Percentiles rank a stretch among this genome's conserved stretches.
phyloP scores from a whole-genome alignment of 164 flowering plant species.

The Aristolochia fimbriata region DNA sequence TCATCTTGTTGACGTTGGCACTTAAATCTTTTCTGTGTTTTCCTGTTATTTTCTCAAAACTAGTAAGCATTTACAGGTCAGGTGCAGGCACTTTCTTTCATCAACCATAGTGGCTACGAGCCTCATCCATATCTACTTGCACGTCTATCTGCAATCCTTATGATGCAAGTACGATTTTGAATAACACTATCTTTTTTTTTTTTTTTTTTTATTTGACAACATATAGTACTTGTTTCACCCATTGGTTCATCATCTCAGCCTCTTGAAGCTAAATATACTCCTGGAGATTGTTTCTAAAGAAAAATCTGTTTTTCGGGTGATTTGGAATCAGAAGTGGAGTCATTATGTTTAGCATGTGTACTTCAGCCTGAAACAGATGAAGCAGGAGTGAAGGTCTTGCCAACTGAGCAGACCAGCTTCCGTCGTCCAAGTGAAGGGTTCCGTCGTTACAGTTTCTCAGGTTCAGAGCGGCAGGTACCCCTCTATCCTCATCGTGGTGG shows the following conservation, averaged over 20 bases:
- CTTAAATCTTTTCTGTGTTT: background rate
- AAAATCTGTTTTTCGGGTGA: constrained; percentile 6
- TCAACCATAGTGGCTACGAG: constrained; percentile 70
- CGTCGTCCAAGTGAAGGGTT: constrained; percentile 39
- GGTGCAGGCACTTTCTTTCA: constrained; percentile 39
- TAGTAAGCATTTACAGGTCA: constrained; percentile 37
- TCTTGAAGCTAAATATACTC: too few relatives aligned
- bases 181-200: too few relatives aligned
- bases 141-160: too few relatives aligned
- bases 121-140: constrained; percentile 69
- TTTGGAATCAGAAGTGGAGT: constrained; percentile 69
- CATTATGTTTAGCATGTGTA: constrained; percentile 67
- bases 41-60: background rate
- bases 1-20: background rate
- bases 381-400: too few relatives aligned
- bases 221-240: too few relatives aligned
- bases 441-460: constrained; percentile 29
- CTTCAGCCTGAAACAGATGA: constrained; percentile 46
- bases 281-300: background rate
- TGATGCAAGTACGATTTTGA: too few relatives aligned
- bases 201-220: too few relatives aligned
- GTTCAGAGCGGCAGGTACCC: too few relatives aligned
- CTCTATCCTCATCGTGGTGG: too few relatives aligned
- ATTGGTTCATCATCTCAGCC: too few relatives aligned
- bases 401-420: constrained; percentile 60